Conservation (phyloP, 345 rosid genomes). For the Geranium rotundifolium region DNA sequence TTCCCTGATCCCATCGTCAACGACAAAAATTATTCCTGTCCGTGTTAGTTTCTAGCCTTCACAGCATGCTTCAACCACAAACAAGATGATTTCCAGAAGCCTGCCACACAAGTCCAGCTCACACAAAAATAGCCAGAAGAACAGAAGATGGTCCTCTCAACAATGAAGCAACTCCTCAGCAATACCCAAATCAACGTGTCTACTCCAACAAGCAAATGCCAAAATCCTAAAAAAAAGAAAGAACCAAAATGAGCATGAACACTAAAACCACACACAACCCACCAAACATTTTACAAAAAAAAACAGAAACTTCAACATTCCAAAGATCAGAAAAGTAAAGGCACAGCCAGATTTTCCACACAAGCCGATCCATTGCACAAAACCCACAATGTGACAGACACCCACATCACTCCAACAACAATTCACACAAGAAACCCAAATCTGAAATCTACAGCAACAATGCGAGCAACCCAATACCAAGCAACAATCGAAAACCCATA, state of each 20-base stretch:
- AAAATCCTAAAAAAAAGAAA: not conserved
- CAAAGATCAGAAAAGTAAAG: not conserved
- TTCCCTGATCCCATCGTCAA: slow-evolving; percentile 20
- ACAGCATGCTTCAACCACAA: not conserved
- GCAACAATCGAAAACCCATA: not conserved
- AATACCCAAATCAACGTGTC: not conserved
- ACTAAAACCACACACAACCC: not conserved
- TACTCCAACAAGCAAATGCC: not conserved
- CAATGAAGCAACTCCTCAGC: not conserved
- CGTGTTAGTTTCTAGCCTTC: not conserved
- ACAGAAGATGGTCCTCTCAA: not conserved
- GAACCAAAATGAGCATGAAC: not conserved
- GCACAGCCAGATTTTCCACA: not conserved
- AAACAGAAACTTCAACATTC: not conserved
- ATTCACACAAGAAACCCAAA: not conserved
- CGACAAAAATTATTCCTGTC: slow-evolving; percentile 5
- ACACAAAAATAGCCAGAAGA: not conserved
- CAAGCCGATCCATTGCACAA: not conserved
- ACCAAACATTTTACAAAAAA: too few relatives aligned
- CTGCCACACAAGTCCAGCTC: too few relatives aligned
- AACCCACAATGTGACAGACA: not conserved
- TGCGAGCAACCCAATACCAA: not conserved
- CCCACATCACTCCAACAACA: not conserved
- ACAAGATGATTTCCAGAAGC: not conserved
- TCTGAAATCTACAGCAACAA: not conserved